Conservation (phyloP, 2,329 filamentous ascomycete genomes). For the Gremmenia infestans region DNA sequence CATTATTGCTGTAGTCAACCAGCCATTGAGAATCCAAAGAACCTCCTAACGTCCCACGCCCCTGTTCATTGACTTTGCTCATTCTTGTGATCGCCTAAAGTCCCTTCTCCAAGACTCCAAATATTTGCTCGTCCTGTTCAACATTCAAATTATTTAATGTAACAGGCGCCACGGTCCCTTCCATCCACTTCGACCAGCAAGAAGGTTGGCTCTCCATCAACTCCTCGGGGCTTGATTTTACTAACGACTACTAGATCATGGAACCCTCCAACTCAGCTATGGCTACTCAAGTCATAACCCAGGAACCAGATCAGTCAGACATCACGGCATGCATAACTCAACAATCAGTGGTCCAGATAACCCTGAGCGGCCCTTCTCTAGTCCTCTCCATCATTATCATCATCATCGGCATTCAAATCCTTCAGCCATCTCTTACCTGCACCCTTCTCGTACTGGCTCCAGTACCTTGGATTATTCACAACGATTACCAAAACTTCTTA, state of each 20-base stretch:
- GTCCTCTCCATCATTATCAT: constrained; percentile 47
- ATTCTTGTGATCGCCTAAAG: constrained; percentile 21
- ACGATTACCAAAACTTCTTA: constrained; percentile 72
- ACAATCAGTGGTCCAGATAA: constrained; percentile 26
- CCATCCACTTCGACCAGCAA: constrained; percentile 77
- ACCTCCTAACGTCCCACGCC: neutral
- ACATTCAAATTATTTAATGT: constrained; percentile 27
- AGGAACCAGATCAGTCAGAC: constrained; percentile 16
- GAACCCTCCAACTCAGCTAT: constrained; percentile 9
- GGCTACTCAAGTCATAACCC: constrained; percentile 13
- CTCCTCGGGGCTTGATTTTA: constrained; percentile 69
- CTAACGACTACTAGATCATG: constrained; percentile 34
- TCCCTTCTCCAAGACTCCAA: constrained; percentile 22
- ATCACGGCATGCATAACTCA: constrained; percentile 20
- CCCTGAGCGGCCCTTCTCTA: constrained; percentile 26
- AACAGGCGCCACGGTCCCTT: constrained; percentile 34
- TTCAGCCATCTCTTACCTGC: constrained; percentile 44
- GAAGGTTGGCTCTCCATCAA: constrained; percentile 49
- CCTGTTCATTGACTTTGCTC: neutral
- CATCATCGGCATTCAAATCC: constrained; percentile 47
- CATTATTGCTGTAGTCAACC: constrained; percentile 15
- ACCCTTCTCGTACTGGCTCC: constrained; percentile 47
- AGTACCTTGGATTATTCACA: constrained; percentile 46
- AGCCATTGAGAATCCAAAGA: constrained; percentile 4
- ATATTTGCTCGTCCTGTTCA: constrained; percentile 19